phyloP scores from a whole-genome alignment of 345 rosid species.

The Gossypium herbaceum region DNA sequence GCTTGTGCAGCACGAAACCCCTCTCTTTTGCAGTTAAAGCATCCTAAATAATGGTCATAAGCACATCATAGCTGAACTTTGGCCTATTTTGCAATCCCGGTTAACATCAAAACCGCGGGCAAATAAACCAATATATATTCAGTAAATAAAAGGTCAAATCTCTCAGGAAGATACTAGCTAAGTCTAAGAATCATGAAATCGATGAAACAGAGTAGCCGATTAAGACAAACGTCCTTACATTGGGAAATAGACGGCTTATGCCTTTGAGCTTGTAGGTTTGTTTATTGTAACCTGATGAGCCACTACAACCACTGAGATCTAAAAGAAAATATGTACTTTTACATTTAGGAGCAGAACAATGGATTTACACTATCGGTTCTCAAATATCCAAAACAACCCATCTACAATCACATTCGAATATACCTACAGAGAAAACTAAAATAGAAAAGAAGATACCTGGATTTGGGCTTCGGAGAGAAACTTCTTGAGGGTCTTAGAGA shows the following conservation, averaged over 20 bases:
- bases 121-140: not conserved
- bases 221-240: not conserved
- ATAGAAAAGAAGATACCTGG: conserved; percentile 33
- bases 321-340: not conserved
- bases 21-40: not conserved
- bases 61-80: not conserved
- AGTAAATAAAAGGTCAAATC: not conserved
- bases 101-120: not conserved
- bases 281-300: not conserved
- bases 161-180: not conserved
- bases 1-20: not conserved
- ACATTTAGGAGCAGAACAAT: not conserved
- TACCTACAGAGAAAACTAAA: not conserved
- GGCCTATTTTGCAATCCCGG: not conserved
- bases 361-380: not conserved
- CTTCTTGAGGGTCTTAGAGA: conserved; percentile 68
- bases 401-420: not conserved
- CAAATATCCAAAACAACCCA: not conserved
- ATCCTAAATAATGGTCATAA: not conserved
- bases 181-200: not conserved
- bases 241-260: not conserved
- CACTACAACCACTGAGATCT: not conserved
- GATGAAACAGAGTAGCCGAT: not conserved
- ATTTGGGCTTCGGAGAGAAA: conserved; percentile 55
- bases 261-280: not conserved